Conservation (phyloP, 2,329 filamentous ascomycete species). For the Colletotrichum caudatum region DNA sequence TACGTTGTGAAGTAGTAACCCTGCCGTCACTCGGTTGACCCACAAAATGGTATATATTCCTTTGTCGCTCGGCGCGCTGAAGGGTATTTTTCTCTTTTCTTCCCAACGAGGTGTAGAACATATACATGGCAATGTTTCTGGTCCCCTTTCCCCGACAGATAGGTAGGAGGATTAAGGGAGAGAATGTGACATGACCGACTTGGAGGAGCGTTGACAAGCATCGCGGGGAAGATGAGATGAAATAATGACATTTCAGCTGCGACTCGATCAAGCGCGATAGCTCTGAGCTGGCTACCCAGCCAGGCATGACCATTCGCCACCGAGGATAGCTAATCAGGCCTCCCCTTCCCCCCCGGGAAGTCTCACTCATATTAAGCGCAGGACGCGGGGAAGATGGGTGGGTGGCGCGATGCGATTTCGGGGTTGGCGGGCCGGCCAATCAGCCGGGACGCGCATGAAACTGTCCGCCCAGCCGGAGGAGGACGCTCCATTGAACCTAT, state of each 20-base stretch:
- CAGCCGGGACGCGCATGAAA: constrained; percentile 14
- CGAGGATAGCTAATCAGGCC: neutral
- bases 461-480: constrained; percentile 39
- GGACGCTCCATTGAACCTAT: constrained; percentile 39
- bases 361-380: neutral
- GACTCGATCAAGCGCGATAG: neutral
- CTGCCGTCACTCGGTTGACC: neutral
- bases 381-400: neutral
- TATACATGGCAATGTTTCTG: neutral
- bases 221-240: neutral
- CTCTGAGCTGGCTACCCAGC: neutral
- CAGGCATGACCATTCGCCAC: too few species aligned
- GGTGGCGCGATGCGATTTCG: neutral
- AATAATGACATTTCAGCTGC: neutral
- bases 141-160: neutral
- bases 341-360: neutral
- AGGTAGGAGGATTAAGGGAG: too few species aligned
- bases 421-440: constrained; percentile 18
- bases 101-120: neutral
- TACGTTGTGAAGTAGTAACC: neutral
- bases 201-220: neutral
- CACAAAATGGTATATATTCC: too few species aligned
- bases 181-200: too few species aligned
- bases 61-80: neutral
- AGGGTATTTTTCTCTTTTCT: accelerated